Conservation (phyloP, 108 stramenopile genomes). For the Skeletonema potamos region DNA sequence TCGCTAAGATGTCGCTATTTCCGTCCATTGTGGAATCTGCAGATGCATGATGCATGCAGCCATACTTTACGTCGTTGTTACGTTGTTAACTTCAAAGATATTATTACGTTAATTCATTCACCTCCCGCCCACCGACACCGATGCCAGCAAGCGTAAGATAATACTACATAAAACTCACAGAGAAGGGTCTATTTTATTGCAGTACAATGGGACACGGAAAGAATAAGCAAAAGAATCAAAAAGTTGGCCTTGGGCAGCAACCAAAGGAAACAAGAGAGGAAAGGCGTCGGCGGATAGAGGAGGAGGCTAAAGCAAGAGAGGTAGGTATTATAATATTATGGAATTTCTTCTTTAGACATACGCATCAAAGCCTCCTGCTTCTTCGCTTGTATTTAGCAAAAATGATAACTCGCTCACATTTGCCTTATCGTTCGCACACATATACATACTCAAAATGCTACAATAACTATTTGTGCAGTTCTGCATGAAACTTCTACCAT, state of each 20-base stretch:
- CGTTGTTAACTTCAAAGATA: no score
- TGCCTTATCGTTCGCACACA: neutral
- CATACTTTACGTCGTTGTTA: no score
- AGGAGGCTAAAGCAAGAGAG: slow-evolving; percentile 30
- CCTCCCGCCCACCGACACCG: no score
- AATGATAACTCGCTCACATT: neutral
- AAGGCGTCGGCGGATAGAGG: slow-evolving; percentile 21
- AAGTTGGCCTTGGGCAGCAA: slow-evolving; percentile 16
- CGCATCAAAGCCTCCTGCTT: neutral
- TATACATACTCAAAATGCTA: neutral
- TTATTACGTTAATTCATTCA: no score
- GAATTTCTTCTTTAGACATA: neutral
- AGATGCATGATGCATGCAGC: no score
- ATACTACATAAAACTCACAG: neutral
- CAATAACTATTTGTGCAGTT: neutral
- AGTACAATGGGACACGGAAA: slow-evolving; percentile 26
- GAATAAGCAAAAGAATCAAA: slow-evolving; percentile 11
- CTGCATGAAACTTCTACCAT: slow-evolving; percentile 26
- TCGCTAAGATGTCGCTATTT: no score
- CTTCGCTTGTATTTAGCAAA: neutral
- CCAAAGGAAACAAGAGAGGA: slow-evolving; percentile 36
- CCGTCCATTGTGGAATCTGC: no score
- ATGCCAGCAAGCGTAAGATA: neutral
- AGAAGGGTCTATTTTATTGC: no score
- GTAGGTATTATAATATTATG: no score